Evolutionary conservation across 345 rosid genomes (phyloP).

Genomic region (Geranium rotundifolium): DNA sequence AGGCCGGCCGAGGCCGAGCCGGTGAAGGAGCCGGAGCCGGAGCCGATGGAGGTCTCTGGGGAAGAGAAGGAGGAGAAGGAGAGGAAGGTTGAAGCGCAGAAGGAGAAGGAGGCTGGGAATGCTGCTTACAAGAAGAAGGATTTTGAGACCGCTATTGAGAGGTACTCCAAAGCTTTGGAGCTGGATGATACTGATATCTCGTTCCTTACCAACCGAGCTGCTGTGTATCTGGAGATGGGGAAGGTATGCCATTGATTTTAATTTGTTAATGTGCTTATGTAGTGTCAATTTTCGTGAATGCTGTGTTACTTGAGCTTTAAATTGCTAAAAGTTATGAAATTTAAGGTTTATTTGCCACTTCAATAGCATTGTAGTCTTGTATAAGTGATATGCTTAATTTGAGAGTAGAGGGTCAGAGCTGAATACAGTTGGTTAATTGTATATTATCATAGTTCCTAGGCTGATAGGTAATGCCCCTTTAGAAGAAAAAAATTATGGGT

Average conservation of each 20-base stretch:
- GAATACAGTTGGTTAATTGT: no score
- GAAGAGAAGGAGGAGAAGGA: constrained; percentile 21
- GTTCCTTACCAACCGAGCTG: constrained; percentile 78
- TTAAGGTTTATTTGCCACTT: no score
- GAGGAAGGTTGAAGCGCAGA: constrained; percentile 23
- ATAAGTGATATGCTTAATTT: no score
- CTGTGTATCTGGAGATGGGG: constrained; percentile 89
- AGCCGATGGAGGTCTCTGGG: constrained; percentile 10
- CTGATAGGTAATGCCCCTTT: no score
- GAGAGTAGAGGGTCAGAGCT: no score
- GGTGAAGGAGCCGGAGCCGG: constrained; percentile 12
- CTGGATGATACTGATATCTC: constrained; percentile 86
- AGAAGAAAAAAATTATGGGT: no score
- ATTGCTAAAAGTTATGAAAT: no score
- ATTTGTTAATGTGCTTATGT: neutral
- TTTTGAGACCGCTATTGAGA: constrained; percentile 60
- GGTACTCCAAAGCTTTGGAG: constrained; percentile 70
- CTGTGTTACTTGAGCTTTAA: no score
- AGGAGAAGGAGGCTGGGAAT: constrained; percentile 70
- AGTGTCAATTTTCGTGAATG: no score
- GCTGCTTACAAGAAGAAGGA: constrained; percentile 83
- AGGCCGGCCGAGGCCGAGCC: neutral
- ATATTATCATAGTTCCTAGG: no score
- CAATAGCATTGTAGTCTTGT: no score
- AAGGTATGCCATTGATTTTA: constrained; percentile 43